These are phyloP conservation scores for Trypanosoma lewisi DNA, from an alignment of 208 protist genomes.

Conservation along the genomic window DNA sequence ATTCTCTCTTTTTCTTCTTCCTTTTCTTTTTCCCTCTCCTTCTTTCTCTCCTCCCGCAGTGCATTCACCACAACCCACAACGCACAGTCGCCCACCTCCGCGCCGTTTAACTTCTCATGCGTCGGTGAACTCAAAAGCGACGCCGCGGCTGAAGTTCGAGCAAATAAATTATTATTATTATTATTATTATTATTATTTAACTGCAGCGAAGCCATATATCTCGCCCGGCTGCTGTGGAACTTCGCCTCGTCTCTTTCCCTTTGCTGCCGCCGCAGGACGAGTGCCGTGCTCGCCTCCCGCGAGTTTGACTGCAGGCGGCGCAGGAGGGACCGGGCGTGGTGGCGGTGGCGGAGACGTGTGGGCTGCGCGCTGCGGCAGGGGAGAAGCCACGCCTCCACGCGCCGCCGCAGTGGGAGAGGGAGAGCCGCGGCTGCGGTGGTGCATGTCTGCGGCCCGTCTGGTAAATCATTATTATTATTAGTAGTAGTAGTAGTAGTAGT, in stretches of 20 bases:
- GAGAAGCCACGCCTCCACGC: too few species aligned
- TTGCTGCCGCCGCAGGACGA: conserved; percentile 17
- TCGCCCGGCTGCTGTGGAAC: conserved; percentile 5
- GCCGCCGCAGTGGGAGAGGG: too few species aligned
- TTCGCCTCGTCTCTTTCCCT: conserved; percentile 15
- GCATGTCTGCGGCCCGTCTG: too few species aligned
- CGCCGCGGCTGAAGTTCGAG: too few species aligned
- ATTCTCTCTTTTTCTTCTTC: conserved; percentile 10
- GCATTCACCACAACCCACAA: conserved; percentile 6
- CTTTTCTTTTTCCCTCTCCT: background rate
- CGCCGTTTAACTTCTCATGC: too few species aligned
- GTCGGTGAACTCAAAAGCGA: too few species aligned
- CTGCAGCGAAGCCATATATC: background rate
- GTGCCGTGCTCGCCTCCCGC: conserved; percentile 6
- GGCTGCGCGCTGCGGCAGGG: too few species aligned
- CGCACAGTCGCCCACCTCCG: conserved; percentile 1
- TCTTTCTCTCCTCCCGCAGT: background rate
- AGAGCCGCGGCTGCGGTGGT: too few species aligned
- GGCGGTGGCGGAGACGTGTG: background rate
- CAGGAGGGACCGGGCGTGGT: background rate
- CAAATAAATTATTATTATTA: background rate
- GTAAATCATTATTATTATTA: too few species aligned
- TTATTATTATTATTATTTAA: conserved; percentile 1
- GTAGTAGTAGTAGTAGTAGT: too few species aligned
- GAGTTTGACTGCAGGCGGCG: background rate